These are phyloP conservation scores for Cladosporium velox DNA, from an alignment of 2,329 filamentous ascomycete genomes.

Conservation along the genomic window DNA sequence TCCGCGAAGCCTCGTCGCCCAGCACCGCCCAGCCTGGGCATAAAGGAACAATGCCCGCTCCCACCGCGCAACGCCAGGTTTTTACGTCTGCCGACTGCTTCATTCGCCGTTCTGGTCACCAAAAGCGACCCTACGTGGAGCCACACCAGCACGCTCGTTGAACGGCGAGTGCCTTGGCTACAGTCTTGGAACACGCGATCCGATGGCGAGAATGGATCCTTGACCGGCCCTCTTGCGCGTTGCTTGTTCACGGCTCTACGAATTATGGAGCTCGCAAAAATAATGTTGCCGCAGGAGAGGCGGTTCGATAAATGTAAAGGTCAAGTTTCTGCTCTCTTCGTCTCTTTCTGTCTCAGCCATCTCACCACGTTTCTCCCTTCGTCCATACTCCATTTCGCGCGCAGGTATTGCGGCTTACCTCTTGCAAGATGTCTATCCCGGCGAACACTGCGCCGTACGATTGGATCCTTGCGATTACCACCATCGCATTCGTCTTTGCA, in stretches of 20 bases:
- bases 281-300: neutral
- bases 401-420: neutral
- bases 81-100: neutral
- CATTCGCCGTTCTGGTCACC: neutral
- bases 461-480: conserved; percentile 58
- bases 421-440: conserved; percentile 1
- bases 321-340: conserved; percentile 8
- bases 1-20: conserved; percentile 1
- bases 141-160: neutral
- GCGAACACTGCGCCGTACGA: conserved; percentile 14
- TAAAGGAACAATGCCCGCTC: neutral
- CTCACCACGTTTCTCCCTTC: neutral
- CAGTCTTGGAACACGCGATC: conserved; percentile 12
- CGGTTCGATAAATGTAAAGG: neutral
- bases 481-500: conserved; percentile 62
- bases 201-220: conserved; percentile 10
- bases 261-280: conserved; percentile 4
- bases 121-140: neutral
- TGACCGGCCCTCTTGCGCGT: neutral
- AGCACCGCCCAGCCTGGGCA: conserved; percentile 4
- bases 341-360: neutral
- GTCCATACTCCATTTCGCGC: neutral
- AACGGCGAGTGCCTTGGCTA: conserved; percentile 10
- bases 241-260: conserved; percentile 1
- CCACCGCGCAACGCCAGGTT: neutral